Evolutionary conservation across 1,139 yeast species (phyloP).

Genomic region (Suhomyces bribrorum): DNA sequence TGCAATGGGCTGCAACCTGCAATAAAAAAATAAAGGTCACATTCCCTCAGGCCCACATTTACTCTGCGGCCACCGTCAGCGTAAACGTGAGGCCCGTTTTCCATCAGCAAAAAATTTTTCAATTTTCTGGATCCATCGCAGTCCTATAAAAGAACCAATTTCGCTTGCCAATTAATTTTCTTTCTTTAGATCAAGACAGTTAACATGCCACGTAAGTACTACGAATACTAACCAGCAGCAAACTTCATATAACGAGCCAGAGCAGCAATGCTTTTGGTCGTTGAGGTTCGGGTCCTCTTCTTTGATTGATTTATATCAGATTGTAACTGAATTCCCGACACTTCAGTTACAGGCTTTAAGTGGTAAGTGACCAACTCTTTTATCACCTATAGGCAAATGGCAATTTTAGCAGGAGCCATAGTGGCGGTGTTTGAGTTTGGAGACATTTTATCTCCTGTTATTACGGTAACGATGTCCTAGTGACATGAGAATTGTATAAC

Average conservation of each 20-base stretch:
- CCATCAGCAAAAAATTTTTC: conserved; percentile 13
- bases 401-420: too few relatives aligned
- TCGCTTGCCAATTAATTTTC: conserved; percentile 7
- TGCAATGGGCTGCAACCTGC: conserved; percentile 1
- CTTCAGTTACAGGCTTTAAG: conserved; percentile 58
- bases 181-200: conserved; percentile 25
- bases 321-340: conserved; percentile 83
- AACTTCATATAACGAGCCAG: conserved; percentile 8
- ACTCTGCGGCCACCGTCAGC: conserved; percentile 2
- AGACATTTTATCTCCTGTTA: conserved; percentile 1
- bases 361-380: conserved; percentile 2
- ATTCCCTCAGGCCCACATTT: conserved; percentile 5
- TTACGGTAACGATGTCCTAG: too few relatives aligned
- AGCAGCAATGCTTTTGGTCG: conserved; percentile 2
- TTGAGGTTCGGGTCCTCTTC: conserved; percentile 78
- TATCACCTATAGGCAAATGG: too few relatives aligned
- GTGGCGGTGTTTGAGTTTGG: neutral
- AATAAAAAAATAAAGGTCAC: conserved; percentile 11
- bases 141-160: conserved; percentile 10
- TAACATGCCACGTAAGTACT: conserved; percentile 61
- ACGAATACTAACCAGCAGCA: conserved; percentile 12
- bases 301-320: conserved; percentile 25
- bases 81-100: conserved; percentile 1
- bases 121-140: conserved; percentile 11
- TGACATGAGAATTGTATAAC: too few relatives aligned